Evolutionary conservation across 2,329 filamentous ascomycete species (phyloP).

Genomic region (Polytolypa hystricis): DNA sequence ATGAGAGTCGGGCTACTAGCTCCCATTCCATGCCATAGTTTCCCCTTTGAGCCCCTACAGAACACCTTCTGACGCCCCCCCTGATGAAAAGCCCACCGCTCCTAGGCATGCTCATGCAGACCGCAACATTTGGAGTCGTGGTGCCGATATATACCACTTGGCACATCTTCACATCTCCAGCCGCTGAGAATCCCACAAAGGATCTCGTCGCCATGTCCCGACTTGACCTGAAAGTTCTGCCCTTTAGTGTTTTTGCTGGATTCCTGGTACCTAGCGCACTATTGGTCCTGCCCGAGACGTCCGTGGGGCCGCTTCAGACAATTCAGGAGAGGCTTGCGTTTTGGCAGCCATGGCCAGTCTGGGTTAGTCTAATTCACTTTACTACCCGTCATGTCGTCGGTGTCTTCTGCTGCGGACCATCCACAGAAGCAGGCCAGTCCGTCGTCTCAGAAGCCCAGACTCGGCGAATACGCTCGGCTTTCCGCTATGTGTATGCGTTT

Average conservation of each 20-base stretch:
- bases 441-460: neutral
- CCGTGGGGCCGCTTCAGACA: constrained; percentile 25
- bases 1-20: neutral
- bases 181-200: constrained; percentile 24
- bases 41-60: constrained; percentile 5
- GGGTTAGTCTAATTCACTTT: constrained; percentile 28
- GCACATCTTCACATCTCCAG: constrained; percentile 34
- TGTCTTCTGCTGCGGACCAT: constrained; percentile 14
- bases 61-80: constrained; percentile 8
- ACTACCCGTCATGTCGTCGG: constrained; percentile 15
- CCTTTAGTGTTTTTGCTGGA: constrained; percentile 31
- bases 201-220: constrained; percentile 24
- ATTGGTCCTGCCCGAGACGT: constrained; percentile 34
- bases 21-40: neutral
- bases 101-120: constrained; percentile 33
- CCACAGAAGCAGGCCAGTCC: neutral
- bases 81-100: constrained; percentile 21
- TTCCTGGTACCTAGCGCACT: constrained; percentile 35
- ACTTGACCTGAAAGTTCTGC: constrained; percentile 26
- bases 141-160: constrained; percentile 33
- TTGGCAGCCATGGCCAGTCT: constrained; percentile 43
- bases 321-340: constrained; percentile 40
- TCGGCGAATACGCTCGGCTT: constrained; percentile 16
- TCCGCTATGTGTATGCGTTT: constrained; percentile 33
- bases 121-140: constrained; percentile 34